Evolutionary conservation across 2,329 filamentous ascomycete genomes (phyloP), one percentile per base, ranked within the genome.

Genomic region (Mariannaea sp.): DNA sequence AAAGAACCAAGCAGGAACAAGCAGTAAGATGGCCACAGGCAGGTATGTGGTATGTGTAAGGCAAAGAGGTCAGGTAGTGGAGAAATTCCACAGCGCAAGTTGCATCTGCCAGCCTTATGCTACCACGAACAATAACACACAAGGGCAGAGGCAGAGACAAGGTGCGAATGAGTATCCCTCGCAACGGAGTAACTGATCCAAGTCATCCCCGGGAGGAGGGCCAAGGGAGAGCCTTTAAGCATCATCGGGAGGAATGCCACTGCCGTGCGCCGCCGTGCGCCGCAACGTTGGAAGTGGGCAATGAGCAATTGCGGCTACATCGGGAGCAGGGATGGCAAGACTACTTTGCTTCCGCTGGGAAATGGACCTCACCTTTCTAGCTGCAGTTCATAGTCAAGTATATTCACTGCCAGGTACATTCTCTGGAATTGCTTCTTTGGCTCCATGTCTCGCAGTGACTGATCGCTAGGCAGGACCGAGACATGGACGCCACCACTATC

Each of bases 151-250:
- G 22, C 42, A 51, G 35, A 42, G 27, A 17, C 22, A 33, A 13
- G 17, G 41, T 14, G 39, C 32, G n/a, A 35, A 17, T 14, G 14
- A 35, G 3, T 35, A 9, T 19, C 14, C 12, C 33, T 24, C 35
- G 44, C 46, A 35, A 40, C 40, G 30, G 39, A 39, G n/a, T 33
- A 48, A 45, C 17, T n/a, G n/a, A 3, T 8, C 9, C 44, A 5
- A 17, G 32, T 24, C 40, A 26, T 32, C 32, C 46, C 14, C 50
- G 55, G 58, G 64, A 13, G 17, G 20, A 19, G 39, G 64, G 24
- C 38, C 52, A 49, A 61, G 60, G 64, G 55, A 54, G 54, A 54
- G 54, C 61, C 62, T 66, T 66, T 66, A 66, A 66, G 33, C 53
- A 57, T 54, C 49, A 39, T 32, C 33, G 30, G 49, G 32, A 55